Percentiles rank a stretch among this genome's conserved stretches.
phyloP scores from a whole-genome alignment of 257 asterid species.

The Cynanchum wilfordii region DNA sequence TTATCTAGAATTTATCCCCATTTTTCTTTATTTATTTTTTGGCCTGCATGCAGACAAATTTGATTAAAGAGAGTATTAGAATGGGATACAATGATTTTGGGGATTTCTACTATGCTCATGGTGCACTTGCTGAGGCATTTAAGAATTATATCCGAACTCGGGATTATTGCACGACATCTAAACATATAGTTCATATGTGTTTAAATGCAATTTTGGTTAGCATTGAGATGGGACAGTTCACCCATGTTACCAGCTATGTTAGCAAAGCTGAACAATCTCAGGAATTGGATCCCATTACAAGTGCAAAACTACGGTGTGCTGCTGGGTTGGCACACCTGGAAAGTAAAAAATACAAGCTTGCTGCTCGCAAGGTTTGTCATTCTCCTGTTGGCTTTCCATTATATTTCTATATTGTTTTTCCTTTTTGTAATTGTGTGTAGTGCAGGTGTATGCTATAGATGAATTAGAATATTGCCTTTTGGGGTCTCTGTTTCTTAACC shows the following conservation, averaged over 20 bases:
- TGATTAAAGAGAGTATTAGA: constrained; percentile 95
- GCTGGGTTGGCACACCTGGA: constrained; percentile 91
- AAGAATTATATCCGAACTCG: constrained; percentile 90
- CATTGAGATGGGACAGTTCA: constrained; percentile 96
- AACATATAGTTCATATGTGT: constrained; percentile 86
- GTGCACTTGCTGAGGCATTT: constrained; percentile 84
- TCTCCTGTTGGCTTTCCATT: not conserved
- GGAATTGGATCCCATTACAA: constrained; percentile 65
- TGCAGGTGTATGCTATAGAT: not conserved
- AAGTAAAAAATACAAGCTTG: constrained; percentile 76
- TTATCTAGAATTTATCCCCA: not conserved
- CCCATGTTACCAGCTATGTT: constrained; percentile 86
- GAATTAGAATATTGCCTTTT: not conserved
- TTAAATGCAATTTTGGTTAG: constrained; percentile 80
- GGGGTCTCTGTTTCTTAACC: not conserved
- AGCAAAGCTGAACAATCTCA: constrained; percentile 80
- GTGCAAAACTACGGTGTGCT: constrained; percentile 74
- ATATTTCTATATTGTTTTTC: not conserved
- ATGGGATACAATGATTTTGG: constrained; percentile 99
- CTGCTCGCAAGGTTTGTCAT: constrained; percentile 89
- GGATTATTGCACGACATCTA: constrained; percentile 90
- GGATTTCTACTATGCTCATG: constrained; percentile 83
- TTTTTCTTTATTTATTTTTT: not conserved
- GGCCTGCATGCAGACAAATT: constrained; percentile 62
- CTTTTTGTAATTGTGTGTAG: not conserved